Base-by-base conservation (phyloP, 331 rosid species). In the Malus hybrid region DNA sequence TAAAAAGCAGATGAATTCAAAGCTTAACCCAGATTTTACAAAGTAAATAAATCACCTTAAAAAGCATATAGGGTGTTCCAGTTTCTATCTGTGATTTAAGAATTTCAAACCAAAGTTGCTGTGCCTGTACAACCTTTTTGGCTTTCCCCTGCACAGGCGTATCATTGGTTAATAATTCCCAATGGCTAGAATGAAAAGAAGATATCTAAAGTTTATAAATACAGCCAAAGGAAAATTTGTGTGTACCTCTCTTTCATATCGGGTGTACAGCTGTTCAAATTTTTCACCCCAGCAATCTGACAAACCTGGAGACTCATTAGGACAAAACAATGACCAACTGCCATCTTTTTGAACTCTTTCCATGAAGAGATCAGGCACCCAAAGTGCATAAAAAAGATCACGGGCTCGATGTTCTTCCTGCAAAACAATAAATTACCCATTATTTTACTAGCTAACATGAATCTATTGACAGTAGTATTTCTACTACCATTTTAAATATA, bases 341-440 rank as follows among this genome's bases (percentile, higher is more conserved):
- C 90, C 99, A 79, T 89, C 90, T 55, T 73, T 86, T 76, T 87
- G 90, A 57, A 95, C 99, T 82, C 97, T 91, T 84, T 95, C 87
- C 99, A 95, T 95, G 74, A 95, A 95, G 71, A 95, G 87, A 85
- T 95, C 97, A 72, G 99, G 89, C 66, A 95, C 90, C 99, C 99
- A 95, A 46, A 95, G 97, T 10, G 46, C 46, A 42, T 1, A 95
- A 80, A 95, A 95, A 28, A 95, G 78, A 92, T 95, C 97, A 12
- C 99, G 93, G 15, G 99, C 99, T 11, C 97, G 96, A 12, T 95
- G 84, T 81, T 95, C 99, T 81, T 95, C 99, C 99, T 95, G 80
- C 28, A 78, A 59, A 19, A 27, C 12, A 5, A 32, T 69, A 15
- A 18, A 73, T 36, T 44, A 55, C 7, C 29, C 20, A 32, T 20